Evolutionary conservation across 2,329 filamentous ascomycete genomes (phyloP), one percentile per base, ranked within the genome.

Genomic region (Ophiosphaerella korrae): DNA sequence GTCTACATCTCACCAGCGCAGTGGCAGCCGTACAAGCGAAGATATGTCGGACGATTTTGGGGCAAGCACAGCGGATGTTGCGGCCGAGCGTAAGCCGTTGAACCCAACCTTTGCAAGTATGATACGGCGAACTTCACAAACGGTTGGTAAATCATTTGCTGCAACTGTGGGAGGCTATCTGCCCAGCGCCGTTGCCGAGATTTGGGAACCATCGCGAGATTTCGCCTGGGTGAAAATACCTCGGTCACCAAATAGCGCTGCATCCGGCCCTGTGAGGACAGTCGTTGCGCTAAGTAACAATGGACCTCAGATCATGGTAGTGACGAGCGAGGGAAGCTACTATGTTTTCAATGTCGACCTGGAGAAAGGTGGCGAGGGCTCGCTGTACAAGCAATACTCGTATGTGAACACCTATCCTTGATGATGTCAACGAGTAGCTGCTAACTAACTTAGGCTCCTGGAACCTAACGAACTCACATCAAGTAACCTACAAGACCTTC

Each of bases 231-330:
- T 97, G 68, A 96, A 94, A 72, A 84, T 99, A 41, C 93, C 93
- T 12, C 90, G 88, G 67, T 79, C 71, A 14, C 58, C 54, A 1
- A 77, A 64, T 32, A 75, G 71, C 14, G 62, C 67, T 29, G 57
- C 65, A 14, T 53, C 64, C 7, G 68, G 81, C 0, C 87, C 90
- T 0, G 75, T 96, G 35, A 82, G 89, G 59, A 96, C 91, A 60
- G 93, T 99, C n/a, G 94, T 99, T 37, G 93, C 94, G 7, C 95
- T 99, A 88, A 96, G 90, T 70, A 94, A 88, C 67, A 96, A 87
- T 70, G 92, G 89, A 23, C 94, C 94, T 1, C 92, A 97, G 66
- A 90, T 99, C 42, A 97, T 99, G 92, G 90, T 97, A 0, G 92
- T 97, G 12, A 99, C 94, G 0, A 97, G 89, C 63, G 94, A 99